Evolutionary conservation across 2,329 filamentous ascomycete genomes (phyloP).

Genomic region (Ustilaginoidea virens): DNA sequence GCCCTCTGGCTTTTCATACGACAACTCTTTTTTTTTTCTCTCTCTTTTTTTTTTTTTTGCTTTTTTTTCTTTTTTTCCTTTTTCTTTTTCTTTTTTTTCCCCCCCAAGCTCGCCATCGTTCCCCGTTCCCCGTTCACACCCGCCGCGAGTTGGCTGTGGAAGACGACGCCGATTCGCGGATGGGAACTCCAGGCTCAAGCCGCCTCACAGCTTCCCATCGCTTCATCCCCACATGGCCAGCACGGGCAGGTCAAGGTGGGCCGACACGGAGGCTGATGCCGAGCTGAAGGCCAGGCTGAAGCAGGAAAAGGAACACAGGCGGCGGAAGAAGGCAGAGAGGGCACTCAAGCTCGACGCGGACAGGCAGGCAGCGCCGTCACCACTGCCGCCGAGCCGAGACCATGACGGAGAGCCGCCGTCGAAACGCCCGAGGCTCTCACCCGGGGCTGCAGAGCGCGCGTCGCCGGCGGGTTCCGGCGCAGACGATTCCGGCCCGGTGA

Average conservation of each 20-base stretch:
- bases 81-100: too few species aligned
- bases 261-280: slow-evolving; percentile 66
- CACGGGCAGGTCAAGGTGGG: slow-evolving; percentile 68
- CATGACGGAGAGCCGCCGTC: slow-evolving; percentile 34
- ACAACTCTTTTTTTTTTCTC: too few species aligned
- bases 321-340: slow-evolving; percentile 68
- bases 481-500: slow-evolving; percentile 17
- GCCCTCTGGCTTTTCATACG: too few species aligned
- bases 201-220: too few species aligned
- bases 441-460: slow-evolving; percentile 27
- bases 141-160: too few species aligned
- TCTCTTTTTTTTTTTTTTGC: too few species aligned
- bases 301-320: slow-evolving; percentile 79
- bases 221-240: slow-evolving; percentile 40
- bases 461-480: slow-evolving; percentile 2
- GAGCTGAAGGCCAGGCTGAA: slow-evolving; percentile 58
- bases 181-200: too few species aligned
- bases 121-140: too few species aligned
- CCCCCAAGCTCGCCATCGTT: too few species aligned
- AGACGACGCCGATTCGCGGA: too few species aligned
- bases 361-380: not conserved
- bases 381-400: slow-evolving; percentile 10
- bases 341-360: slow-evolving; percentile 46
- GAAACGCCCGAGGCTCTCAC: slow-evolving; percentile 47
- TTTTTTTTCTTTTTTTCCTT: too few species aligned